Conservation (phyloP, 2,329 filamentous ascomycete species). For the Ophiocordyceps camponoti-rufipedis region DNA sequence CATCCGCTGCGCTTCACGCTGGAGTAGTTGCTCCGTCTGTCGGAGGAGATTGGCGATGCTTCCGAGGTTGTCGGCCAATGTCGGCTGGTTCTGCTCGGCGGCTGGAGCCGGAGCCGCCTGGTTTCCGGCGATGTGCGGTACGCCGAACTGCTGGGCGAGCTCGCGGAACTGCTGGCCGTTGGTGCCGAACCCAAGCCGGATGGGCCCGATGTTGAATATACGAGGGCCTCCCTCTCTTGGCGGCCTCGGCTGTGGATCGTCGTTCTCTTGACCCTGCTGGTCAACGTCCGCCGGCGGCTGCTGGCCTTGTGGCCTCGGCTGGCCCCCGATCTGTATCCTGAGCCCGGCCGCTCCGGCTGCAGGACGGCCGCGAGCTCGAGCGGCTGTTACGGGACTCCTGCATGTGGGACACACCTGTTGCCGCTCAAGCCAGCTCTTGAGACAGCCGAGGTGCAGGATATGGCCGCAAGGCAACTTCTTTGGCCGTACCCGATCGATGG, state of each 20-base stretch:
- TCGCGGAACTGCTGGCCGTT: slow-evolving; percentile 48
- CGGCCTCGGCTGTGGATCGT: slow-evolving; percentile 5
- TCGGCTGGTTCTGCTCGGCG: slow-evolving; percentile 4
- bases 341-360: slow-evolving; percentile 12
- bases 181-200: slow-evolving; percentile 63
- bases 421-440: slow-evolving; percentile 91
- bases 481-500: slow-evolving; percentile 68
- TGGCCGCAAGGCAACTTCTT: slow-evolving; percentile 97
- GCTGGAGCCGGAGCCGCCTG: slow-evolving; percentile 7
- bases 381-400: slow-evolving; percentile 49
- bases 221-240: slow-evolving; percentile 25
- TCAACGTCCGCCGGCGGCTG: slow-evolving; percentile 3
- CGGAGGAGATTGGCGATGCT: slow-evolving; percentile 41
- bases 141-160: slow-evolving; percentile 44
- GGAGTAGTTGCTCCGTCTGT: slow-evolving; percentile 49
- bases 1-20: slow-evolving; percentile 46
- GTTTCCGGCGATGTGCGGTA: slow-evolving; percentile 14
- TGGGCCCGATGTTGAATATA: slow-evolving; percentile 55
- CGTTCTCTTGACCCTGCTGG: slow-evolving; percentile 3
- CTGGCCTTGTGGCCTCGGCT: slow-evolving; percentile 4
- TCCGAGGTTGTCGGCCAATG: slow-evolving; percentile 14
- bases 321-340: slow-evolving; percentile 13
- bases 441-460: slow-evolving; percentile 81
- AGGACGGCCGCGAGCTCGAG: slow-evolving; percentile 8
- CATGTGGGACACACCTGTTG: slow-evolving; percentile 97